Conservation (phyloP, 78 protist species). For the Tieghemostelium lacteum region DNA sequence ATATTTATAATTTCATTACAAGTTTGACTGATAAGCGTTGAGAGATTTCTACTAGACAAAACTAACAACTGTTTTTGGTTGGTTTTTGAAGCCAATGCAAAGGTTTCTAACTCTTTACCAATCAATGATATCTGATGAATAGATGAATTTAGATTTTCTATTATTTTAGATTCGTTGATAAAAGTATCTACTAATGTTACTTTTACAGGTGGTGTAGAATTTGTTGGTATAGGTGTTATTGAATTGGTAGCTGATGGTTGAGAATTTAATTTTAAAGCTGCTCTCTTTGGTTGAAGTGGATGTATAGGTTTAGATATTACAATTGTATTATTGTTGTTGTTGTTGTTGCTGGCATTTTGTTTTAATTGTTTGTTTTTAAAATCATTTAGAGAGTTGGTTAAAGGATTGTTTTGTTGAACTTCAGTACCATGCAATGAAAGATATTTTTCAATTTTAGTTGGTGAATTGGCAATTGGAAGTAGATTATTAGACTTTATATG, state of each 20-base stretch:
- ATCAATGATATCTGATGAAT: background rate
- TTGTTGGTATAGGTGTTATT: background rate
- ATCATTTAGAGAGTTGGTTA: background rate
- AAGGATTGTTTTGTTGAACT: slow-evolving; percentile 32
- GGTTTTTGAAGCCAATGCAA: slow-evolving; percentile 18
- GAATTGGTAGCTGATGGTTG: background rate
- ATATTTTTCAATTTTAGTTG: slow-evolving; percentile 34
- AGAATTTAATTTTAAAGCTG: too few species aligned
- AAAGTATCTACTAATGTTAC: slow-evolving; percentile 29
- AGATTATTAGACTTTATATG: slow-evolving; percentile 47
- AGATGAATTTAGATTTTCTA: background rate
- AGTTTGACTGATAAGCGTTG: slow-evolving; percentile 15
- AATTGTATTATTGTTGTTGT: background rate
- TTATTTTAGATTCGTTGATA: slow-evolving; percentile 6
- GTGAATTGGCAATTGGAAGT: slow-evolving; percentile 22
- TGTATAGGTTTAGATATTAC: background rate
- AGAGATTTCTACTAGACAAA: slow-evolving; percentile 18
- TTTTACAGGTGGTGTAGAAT: background rate
- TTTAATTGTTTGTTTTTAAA: background rate
- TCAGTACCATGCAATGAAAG: too few species aligned
- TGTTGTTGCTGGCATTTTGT: background rate
- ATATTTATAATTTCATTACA: slow-evolving; percentile 12
- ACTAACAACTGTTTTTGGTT: slow-evolving; percentile 36
- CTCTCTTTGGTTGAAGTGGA: too few species aligned
- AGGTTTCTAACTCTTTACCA: slow-evolving; percentile 19